phyloP scores from a whole-genome alignment of 208 protist species.

The Naegleria gruberi region DNA sequence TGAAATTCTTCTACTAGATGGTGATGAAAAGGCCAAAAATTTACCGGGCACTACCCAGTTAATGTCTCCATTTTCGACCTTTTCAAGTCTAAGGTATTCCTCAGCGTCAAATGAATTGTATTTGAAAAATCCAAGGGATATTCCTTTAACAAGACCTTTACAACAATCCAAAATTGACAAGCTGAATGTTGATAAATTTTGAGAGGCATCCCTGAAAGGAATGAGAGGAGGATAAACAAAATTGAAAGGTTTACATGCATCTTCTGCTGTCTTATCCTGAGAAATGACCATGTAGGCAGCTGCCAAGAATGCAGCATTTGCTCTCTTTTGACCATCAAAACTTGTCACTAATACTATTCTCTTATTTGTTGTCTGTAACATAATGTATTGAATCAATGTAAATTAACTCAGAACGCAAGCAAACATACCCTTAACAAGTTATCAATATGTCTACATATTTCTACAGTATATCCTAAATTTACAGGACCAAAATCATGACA shows the following conservation, averaged over 20 bases:
- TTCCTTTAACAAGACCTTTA: slow-evolving; percentile 56
- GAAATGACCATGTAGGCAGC: slow-evolving; percentile 45
- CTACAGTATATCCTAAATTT: slow-evolving; percentile 59
- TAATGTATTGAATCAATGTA: not conserved
- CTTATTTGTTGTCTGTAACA: slow-evolving; percentile 19
- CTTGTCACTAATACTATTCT: slow-evolving; percentile 37
- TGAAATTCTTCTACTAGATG: slow-evolving; percentile 48
- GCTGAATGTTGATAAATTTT: slow-evolving; percentile 54
- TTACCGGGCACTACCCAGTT: slow-evolving; percentile 86
- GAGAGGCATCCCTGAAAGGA: slow-evolving; percentile 83
- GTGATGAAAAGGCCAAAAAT: slow-evolving; percentile 78
- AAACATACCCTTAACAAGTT: slow-evolving; percentile 30
- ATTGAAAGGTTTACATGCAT: slow-evolving; percentile 53
- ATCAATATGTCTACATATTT: slow-evolving; percentile 56
- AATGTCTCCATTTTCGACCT: slow-evolving; percentile 76
- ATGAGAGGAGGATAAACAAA: slow-evolving; percentile 63
- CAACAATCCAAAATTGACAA: slow-evolving; percentile 67
- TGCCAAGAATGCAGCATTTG: slow-evolving; percentile 70
- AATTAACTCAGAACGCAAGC: slow-evolving; percentile 27
- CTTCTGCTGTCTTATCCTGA: slow-evolving; percentile 51
- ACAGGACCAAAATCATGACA: slow-evolving; percentile 84
- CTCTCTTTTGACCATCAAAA: slow-evolving; percentile 58
- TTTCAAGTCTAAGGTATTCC: slow-evolving; percentile 69
- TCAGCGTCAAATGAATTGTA: slow-evolving; percentile 70
- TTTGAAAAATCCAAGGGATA: slow-evolving; percentile 60